Percentiles rank a stretch among this genome's conserved stretches.
These are phyloP conservation scores for Mallotus japonicus DNA, from an alignment of 441 rosid species.

Conservation along the genomic window DNA sequence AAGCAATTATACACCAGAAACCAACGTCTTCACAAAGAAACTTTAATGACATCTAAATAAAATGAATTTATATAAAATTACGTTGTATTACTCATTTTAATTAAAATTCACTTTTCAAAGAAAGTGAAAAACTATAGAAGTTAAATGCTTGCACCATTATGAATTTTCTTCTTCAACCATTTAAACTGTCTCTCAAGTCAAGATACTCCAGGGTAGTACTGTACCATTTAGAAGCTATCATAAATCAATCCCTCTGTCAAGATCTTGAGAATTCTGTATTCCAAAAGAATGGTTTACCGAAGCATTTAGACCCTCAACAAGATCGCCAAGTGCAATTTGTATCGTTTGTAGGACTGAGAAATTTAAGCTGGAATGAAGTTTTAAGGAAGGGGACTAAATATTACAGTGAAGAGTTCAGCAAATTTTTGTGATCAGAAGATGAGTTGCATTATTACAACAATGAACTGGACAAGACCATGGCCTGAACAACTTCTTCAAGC, in stretches of 20 bases:
- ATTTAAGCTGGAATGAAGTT: constrained; percentile 95
- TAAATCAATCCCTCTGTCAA: constrained; percentile 78
- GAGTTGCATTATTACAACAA: constrained; percentile 68
- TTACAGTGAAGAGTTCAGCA: constrained; percentile 91
- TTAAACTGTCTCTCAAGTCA: constrained; percentile 59
- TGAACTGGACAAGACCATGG: constrained; percentile 89
- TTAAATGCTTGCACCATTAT: too few species aligned
- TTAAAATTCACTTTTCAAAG: too few species aligned
- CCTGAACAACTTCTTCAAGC: constrained; percentile 82
- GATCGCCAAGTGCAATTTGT: constrained; percentile 71
- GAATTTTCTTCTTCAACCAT: constrained; percentile 61
- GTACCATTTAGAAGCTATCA: constrained; percentile 74
- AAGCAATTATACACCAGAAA: too few species aligned
- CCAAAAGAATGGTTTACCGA: constrained; percentile 73
- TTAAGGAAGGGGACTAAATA: constrained; percentile 83
- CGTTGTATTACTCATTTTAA: too few species aligned
- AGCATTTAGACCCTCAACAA: constrained; percentile 66
- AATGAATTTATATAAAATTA: too few species aligned
- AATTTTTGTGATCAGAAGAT: constrained; percentile 93
- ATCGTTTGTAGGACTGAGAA: constrained; percentile 71
- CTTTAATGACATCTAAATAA: too few species aligned
- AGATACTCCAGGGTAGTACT: constrained; percentile 63
- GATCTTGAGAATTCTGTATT: constrained; percentile 83
- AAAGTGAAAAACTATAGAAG: too few species aligned
- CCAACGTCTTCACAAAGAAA: too few species aligned